Evolutionary conservation across 768 basidiomycete genomes (phyloP), one percentile per base, ranked within the genome.

Genomic region (Pholiota microspora): DNA sequence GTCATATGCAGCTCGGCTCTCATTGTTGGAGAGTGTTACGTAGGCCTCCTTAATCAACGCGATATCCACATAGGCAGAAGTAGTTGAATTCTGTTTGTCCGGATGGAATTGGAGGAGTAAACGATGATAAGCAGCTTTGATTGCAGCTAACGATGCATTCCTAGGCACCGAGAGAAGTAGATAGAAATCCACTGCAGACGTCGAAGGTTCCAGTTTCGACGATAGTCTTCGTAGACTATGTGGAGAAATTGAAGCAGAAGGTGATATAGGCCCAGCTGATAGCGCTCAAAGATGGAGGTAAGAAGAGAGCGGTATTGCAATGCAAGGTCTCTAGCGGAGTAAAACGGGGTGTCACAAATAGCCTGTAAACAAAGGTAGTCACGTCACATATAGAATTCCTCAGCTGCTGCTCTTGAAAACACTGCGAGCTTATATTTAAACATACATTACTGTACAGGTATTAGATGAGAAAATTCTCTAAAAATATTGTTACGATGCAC

Each of bases 111-210:
- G 74, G 5, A 91, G 73, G 28, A 93, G 80, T 7, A 79, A 77
- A 27, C 77, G 80, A 62, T 84, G 89, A 66, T 91, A 91, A 16
- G 75, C 89, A 9, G 70, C 60, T 69, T 89, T 93, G 66, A 92
- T 77, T 48, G 89, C 80, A 21, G 69, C 62, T 4, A 65, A 42
- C 1, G 81, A 73, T 15, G 85, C 83, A 64, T 80, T 67, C 27
- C 65, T 74, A 2, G 78, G 56, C 44, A 89, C 58, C 7, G 73
- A 69, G 54, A 92, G 82, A 38, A 89, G 61, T 21, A 67, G 66
- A 69, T 92, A 92, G 63, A 80, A 86, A 71, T 89, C 75, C 54
- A 68, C 35, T 47, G 24, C 29, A 16, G n/a, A 42, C 29, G 49
- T 18, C 18, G 56, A 53, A 49, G 57, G 57, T 57, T 56, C 65